Evolutionary conservation across 345 rosid genomes (phyloP), one percentile per base, ranked within the genome.

Genomic region (Arabis alpina): DNA sequence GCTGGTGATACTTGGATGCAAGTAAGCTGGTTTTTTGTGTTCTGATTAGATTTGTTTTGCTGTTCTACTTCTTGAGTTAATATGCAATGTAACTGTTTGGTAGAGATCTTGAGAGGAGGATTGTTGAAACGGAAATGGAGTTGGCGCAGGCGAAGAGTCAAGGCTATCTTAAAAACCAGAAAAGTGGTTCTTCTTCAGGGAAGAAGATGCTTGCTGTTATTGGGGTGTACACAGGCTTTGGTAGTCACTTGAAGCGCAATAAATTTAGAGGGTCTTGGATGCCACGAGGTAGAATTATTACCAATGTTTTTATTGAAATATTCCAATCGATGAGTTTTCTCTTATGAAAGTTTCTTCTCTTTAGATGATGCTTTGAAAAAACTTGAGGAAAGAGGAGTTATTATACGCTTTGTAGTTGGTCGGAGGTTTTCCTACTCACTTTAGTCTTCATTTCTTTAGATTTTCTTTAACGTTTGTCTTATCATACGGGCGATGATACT

Each of bases 71-170:
- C 10, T 40, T 44, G 41, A 32, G 12, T 15, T 36, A 36, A 36
- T 74, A 64, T 11, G 9, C 10, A 47, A 11, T 63, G 41, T 66
- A 3, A 51, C 64, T 64, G n/a, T 16, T 8, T 81, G 19, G 42
- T 73, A 94, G 99, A 71, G 96, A 91, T 84, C 80, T 94, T 54
- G 99, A 94, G 81, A 83, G 96, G 77, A 91, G 79, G 77, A 85
- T 89, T 62, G 96, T 85, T 64, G 97, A 89, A 64, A 91, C 85
- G 51, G 99, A 94, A 88, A 94, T 91, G 97, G 99, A 91, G 53
- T 82, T 94, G 83, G 84, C 95, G 1, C 68, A 88, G 76, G 99
- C 97, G n/a, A 94, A 94, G 80, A 94, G 93, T 78, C 95, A 89
- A 78, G 95, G 97, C 40, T 89, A 81, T 80, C 80, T 88, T 50